These are phyloP conservation scores for Capsella rubella DNA, from an alignment of 441 rosid species.

Conservation along the genomic window DNA sequence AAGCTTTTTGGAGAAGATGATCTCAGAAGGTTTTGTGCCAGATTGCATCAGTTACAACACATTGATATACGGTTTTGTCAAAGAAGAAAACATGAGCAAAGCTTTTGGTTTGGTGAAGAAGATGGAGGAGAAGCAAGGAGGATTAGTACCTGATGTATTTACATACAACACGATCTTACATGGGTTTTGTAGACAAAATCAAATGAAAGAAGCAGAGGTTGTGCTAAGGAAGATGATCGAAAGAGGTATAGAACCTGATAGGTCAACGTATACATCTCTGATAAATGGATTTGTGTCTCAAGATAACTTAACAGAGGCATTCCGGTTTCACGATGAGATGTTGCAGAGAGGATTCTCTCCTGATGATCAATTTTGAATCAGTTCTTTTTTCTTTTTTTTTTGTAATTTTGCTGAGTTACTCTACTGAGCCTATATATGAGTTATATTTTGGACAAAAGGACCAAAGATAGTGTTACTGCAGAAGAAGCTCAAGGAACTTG, in stretches of 20 bases:
- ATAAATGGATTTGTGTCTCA: slow-evolving; percentile 81
- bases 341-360: slow-evolving; percentile 83
- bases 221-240: slow-evolving; percentile 68
- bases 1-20: slow-evolving; percentile 66
- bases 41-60: slow-evolving; percentile 82
- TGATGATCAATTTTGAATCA: slow-evolving; percentile 65
- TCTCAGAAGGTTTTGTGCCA: slow-evolving; percentile 62
- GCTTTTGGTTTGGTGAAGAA: slow-evolving; percentile 61
- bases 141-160: slow-evolving; percentile 61
- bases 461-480: background rate
- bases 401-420: slow-evolving; percentile 1
- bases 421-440: background rate
- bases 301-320: slow-evolving; percentile 82
- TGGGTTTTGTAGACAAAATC: slow-evolving; percentile 80
- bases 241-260: slow-evolving; percentile 73
- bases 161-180: slow-evolving; percentile 70
- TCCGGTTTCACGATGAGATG: slow-evolving; percentile 90
- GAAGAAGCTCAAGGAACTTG: slow-evolving; percentile 19
- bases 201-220: slow-evolving; percentile 78
- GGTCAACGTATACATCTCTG: slow-evolving; percentile 66
- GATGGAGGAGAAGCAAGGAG: slow-evolving; percentile 64
- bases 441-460: slow-evolving; percentile 2
- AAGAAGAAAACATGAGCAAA: slow-evolving; percentile 70
- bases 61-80: slow-evolving; percentile 70
- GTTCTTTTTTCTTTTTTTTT: slow-evolving; percentile 3